Conservation (phyloP, 768 basidiomycete genomes). For the Clavulina sp. region DNA sequence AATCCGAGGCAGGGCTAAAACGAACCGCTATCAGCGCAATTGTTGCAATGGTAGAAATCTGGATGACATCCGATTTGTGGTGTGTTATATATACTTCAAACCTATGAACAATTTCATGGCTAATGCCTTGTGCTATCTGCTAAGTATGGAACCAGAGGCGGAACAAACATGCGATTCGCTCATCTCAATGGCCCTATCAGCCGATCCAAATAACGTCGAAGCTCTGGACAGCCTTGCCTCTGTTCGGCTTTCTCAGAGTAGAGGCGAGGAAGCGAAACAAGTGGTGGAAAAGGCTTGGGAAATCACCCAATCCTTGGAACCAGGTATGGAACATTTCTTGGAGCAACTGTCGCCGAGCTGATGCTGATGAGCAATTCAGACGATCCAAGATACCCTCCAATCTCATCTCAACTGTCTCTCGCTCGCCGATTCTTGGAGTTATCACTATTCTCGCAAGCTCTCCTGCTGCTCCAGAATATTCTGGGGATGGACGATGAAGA, state of each 20-base stretch:
- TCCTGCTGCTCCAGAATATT: slow-evolving; percentile 59
- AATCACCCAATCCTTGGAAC: slow-evolving; percentile 51
- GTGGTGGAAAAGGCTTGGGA: slow-evolving; percentile 52
- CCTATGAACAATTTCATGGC: not conserved
- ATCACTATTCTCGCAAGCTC: slow-evolving; percentile 46
- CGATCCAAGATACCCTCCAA: slow-evolving; percentile 48
- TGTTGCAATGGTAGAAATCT: slow-evolving; percentile 82
- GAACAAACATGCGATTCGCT: slow-evolving; percentile 68
- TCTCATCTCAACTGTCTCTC: slow-evolving; percentile 52
- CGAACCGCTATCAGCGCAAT: slow-evolving; percentile 40
- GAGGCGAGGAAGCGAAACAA: slow-evolving; percentile 62
- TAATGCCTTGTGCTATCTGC: not conserved
- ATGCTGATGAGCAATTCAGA: slow-evolving; percentile 23
- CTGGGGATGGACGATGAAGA: slow-evolving; percentile 70
- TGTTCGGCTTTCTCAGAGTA: slow-evolving; percentile 74
- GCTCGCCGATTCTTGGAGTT: slow-evolving; percentile 76
- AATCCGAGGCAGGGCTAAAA: slow-evolving; percentile 17
- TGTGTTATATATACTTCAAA: slow-evolving; percentile 19
- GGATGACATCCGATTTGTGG: slow-evolving; percentile 90
- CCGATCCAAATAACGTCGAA: slow-evolving; percentile 61
- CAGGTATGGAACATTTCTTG: slow-evolving; percentile 18
- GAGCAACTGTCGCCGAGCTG: not conserved
- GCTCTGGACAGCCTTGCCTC: slow-evolving; percentile 67
- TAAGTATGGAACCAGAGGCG: slow-evolving; percentile 65
- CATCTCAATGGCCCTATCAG: slow-evolving; percentile 49